Percentiles rank a stretch among this genome's conserved stretches.
Conservation (phyloP, 768 basidiomycete genomes). For the Terana coerulea region DNA sequence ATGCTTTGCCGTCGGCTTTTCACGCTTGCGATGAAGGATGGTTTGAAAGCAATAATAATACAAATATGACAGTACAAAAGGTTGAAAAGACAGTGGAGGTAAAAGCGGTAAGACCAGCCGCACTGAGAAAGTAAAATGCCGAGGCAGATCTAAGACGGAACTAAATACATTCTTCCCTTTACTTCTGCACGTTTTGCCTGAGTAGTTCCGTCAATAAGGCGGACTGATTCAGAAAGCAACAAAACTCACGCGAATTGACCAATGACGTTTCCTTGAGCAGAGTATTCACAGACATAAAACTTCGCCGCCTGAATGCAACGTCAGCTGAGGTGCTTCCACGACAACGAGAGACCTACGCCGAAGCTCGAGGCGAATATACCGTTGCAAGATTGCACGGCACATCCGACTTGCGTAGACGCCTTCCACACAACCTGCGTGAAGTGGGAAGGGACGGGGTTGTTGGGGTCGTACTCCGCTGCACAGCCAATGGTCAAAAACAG, state of each 20-base stretch:
- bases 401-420: constrained; percentile 56
- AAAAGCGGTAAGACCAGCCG: constrained; percentile 8
- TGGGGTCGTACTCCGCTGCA: constrained; percentile 53
- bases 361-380: constrained; percentile 54
- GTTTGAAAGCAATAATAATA: neutral
- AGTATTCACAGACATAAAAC: constrained; percentile 71
- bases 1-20: too few relatives aligned
- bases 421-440: constrained; percentile 79
- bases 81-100: neutral
- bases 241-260: constrained; percentile 55
- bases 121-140: neutral
- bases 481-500: neutral
- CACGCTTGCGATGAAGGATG: too few relatives aligned
- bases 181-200: constrained; percentile 29
- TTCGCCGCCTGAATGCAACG: constrained; percentile 40
- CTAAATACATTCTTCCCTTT: neutral
- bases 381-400: constrained; percentile 51
- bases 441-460: constrained; percentile 57
- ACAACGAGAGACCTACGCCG: constrained; percentile 39
- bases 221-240: neutral
- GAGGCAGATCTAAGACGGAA: neutral
- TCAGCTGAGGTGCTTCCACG: neutral
- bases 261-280: constrained; percentile 57
- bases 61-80: neutral
- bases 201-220: neutral